Percentiles rank a stretch among this genome's conserved stretches.
Evolutionary conservation across 23 red algal species (phyloP).

Genomic region (Gracilaria gracilis): DNA sequence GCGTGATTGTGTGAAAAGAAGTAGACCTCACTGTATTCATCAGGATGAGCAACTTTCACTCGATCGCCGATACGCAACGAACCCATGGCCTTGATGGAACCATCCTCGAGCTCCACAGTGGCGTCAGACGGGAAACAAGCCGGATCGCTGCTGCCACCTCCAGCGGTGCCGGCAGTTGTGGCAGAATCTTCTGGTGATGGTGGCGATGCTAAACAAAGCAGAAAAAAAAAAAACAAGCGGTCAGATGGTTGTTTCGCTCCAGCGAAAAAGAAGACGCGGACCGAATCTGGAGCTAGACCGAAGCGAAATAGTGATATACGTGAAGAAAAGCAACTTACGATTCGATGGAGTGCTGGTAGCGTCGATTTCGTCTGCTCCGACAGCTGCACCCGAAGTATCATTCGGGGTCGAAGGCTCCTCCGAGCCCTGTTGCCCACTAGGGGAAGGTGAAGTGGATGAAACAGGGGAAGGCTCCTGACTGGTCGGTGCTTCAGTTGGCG

Average conservation of each 20-base stretch:
- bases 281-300: not conserved
- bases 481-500: not conserved
- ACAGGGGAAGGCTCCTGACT: not conserved
- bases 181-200: not conserved
- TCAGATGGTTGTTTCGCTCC: not conserved
- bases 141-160: not conserved
- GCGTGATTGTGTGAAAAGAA: conserved; percentile 70
- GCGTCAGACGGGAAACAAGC: conserved; percentile 74
- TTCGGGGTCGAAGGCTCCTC: conserved; percentile 14
- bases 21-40: conserved; percentile 52
- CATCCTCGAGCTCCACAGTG: conserved; percentile 65
- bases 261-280: not conserved
- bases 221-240: not conserved
- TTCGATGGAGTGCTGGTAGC: not conserved
- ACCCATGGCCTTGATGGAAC: conserved; percentile 47
- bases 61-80: conserved; percentile 61
- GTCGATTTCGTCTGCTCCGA: conserved; percentile 10
- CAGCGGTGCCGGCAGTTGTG: not conserved
- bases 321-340: not conserved
- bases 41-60: conserved; percentile 65
- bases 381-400: conserved; percentile 25
- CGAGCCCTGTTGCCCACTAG: not conserved
- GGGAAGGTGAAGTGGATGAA: not conserved
- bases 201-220: not conserved
- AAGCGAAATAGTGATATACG: not conserved